Percentiles rank a stretch among this genome's conserved stretches.
Evolutionary conservation across 352 stramenopile genomes (phyloP).

Genomic region (Phytophthora ramorum): DNA sequence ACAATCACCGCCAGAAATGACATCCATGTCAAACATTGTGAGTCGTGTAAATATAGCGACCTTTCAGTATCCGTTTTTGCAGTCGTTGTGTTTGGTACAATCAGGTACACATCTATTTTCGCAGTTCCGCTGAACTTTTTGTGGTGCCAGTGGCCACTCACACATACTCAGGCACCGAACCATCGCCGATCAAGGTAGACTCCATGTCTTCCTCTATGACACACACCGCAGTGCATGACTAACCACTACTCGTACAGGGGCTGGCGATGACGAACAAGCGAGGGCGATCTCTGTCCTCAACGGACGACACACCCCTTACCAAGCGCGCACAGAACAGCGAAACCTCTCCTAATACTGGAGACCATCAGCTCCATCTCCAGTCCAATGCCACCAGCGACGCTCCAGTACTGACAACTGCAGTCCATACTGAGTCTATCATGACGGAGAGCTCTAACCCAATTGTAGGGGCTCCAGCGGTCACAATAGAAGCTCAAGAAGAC

Average conservation of each 20-base stretch:
- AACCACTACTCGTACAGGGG: background rate
- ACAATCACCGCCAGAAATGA: background rate
- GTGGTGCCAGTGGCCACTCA: slow-evolving; percentile 42
- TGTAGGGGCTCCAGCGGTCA: slow-evolving; percentile 2
- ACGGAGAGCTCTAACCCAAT: background rate
- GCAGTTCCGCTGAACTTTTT: slow-evolving; percentile 25
- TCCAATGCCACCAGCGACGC: background rate
- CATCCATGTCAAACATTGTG: slow-evolving; percentile 1
- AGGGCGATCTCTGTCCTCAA: slow-evolving; percentile 23
- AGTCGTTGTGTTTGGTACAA: background rate
- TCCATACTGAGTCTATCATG: background rate
- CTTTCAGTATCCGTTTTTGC: slow-evolving; percentile 25
- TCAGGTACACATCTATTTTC: slow-evolving; percentile 8
- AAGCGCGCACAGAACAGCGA: slow-evolving; percentile 27
- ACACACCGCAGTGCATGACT: slow-evolving; percentile 1
- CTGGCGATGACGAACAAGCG: slow-evolving; percentile 28
- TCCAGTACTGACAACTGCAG: background rate
- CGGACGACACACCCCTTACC: slow-evolving; percentile 3
- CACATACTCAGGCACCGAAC: slow-evolving; percentile 43
- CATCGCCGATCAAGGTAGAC: slow-evolving; percentile 15
- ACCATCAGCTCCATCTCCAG: slow-evolving; percentile 9
- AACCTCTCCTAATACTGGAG: slow-evolving; percentile 11
- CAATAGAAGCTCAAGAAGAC: background rate
- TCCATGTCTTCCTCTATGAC: background rate
- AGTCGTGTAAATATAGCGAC: slow-evolving; percentile 21